These are phyloP conservation scores for Penicillium coffeae DNA, from an alignment of 495 filamentous ascomycete genomes.

Conservation along the genomic window DNA sequence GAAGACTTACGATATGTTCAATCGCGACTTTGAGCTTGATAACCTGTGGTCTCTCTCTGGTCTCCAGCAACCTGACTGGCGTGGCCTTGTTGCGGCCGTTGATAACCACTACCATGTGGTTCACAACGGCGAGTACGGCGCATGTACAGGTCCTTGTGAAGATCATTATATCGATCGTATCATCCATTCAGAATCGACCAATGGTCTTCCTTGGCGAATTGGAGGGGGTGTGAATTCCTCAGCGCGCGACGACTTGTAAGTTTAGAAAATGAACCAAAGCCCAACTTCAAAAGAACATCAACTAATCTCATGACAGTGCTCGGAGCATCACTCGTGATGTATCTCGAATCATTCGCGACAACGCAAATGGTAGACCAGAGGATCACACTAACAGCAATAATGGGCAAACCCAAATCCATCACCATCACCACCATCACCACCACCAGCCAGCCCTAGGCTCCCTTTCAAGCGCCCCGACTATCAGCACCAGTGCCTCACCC, in stretches of 20 bases:
- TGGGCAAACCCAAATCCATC: conserved; percentile 10
- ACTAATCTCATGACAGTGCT: conserved; percentile 29
- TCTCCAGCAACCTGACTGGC: conserved; percentile 42
- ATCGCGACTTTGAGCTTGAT: conserved; percentile 40
- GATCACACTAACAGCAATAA: conserved; percentile 8
- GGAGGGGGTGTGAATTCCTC: conserved; percentile 26
- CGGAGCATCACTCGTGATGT: conserved; percentile 43
- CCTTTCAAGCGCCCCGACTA: conserved; percentile 5
- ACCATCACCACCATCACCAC: conserved; percentile 14
- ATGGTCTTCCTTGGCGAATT: conserved; percentile 36
- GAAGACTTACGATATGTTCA: conserved; percentile 36
- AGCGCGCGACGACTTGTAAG: conserved; percentile 43
- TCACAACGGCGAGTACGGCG: conserved; percentile 28
- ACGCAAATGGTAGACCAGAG: conserved; percentile 26
- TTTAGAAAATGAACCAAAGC: background rate
- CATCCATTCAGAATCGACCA: conserved; percentile 25
- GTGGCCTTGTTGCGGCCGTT: conserved; percentile 43
- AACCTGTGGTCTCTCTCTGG: conserved; percentile 44
- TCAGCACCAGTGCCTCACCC: conserved; percentile 3
- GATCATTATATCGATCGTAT: conserved; percentile 35
- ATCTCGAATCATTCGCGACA: conserved; percentile 41
- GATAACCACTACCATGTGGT: conserved; percentile 43
- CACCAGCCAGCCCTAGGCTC: conserved; percentile 11
- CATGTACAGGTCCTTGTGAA: conserved; percentile 32
- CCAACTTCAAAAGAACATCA: background rate